Evolutionary conservation across 306 rosid genomes (phyloP).

Genomic region (Quillaja saponaria): DNA sequence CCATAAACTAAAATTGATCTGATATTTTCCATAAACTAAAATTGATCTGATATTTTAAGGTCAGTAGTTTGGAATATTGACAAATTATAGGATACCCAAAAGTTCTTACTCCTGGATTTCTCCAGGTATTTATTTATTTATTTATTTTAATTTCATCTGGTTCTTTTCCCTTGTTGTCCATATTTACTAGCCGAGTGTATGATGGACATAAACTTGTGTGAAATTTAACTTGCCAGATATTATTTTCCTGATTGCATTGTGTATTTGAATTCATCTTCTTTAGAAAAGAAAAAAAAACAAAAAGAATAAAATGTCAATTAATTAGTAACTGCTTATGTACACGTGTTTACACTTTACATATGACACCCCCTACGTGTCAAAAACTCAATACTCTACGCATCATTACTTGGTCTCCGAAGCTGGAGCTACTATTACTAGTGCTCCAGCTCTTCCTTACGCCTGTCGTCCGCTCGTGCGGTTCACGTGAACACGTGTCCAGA

Average conservation of each 20-base stretch:
- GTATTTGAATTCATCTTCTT: no score
- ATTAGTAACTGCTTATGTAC: no score
- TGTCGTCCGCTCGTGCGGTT: constrained; percentile 1
- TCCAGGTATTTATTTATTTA: constrained; percentile 33
- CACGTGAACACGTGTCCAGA: neutral
- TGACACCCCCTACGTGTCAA: neutral
- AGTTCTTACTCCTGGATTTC: constrained; percentile 34
- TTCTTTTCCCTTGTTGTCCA: neutral
- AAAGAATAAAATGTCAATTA: no score
- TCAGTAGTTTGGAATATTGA: no score
- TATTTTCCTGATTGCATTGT: no score
- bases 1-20: constrained; percentile 41
- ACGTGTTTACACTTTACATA: no score
- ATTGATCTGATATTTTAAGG: no score
- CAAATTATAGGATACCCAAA: constrained; percentile 37
- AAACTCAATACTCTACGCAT: neutral
- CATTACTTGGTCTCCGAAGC: neutral
- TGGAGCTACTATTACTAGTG: neutral
- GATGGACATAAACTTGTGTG: neutral
- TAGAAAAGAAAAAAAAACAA: no score
- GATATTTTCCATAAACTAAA: constrained; percentile 20
- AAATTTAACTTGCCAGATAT: no score
- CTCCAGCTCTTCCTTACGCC: neutral
- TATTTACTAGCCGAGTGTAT: no score
- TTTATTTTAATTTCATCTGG: no score